A percentile compares a stretch with the other conserved stretches of the same genome.
These are phyloP conservation scores for Populus alba DNA, from an alignment of 345 rosid genomes.

Conservation along the genomic window DNA sequence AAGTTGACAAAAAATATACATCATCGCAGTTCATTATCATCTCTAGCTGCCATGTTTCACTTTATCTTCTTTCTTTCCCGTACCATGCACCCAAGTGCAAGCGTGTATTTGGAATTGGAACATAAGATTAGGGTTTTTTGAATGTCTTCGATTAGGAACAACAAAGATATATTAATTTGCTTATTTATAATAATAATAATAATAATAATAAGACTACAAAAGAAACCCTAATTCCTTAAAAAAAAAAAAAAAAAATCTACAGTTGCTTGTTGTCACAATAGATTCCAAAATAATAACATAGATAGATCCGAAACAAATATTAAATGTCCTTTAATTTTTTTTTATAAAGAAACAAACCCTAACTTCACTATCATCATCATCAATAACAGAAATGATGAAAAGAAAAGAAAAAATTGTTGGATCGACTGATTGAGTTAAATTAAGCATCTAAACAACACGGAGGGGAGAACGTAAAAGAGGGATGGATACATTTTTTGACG, in stretches of 20 bases:
- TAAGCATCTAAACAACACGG: not conserved
- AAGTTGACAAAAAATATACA: not conserved
- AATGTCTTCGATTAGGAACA: not conserved
- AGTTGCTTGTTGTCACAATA: not conserved
- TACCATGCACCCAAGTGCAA: too few relatives aligned
- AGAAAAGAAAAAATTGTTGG: not conserved
- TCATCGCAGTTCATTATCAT: not conserved
- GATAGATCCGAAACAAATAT: not conserved
- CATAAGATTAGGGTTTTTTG: not conserved
- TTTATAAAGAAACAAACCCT: not conserved
- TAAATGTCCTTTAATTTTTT: not conserved
- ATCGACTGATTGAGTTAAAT: not conserved
- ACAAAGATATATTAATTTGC: not conserved
- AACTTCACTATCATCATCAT: not conserved
- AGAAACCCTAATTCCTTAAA: not conserved
- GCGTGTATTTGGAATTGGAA: too few relatives aligned
- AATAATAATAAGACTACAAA: not conserved
- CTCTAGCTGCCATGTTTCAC: not conserved
- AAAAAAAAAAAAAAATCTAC: not conserved
- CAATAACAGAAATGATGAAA: not conserved
- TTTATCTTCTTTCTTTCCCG: too few relatives aligned
- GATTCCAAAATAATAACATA: not conserved
- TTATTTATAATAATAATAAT: not conserved
- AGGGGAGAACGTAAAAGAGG: too few relatives aligned
- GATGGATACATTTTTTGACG: slow-evolving; percentile 16